A percentile compares a stretch with the other conserved stretches of the same genome.
These are phyloP conservation scores for Gloeopeniophorella convolvens DNA, from an alignment of 768 basidiomycete species.

Conservation along the genomic window DNA sequence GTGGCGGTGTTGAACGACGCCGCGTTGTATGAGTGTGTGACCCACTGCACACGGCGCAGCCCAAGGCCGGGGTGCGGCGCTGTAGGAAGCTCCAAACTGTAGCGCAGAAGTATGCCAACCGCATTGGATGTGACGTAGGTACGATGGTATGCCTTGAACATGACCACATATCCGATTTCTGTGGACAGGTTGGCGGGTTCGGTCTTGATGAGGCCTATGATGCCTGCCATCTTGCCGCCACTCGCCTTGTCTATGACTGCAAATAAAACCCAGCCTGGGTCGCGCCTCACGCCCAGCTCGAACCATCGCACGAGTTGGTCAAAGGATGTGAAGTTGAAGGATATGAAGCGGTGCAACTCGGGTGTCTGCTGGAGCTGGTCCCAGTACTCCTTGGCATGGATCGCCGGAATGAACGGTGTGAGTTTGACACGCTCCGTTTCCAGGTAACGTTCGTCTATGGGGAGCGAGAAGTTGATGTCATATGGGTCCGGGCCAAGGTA, in stretches of 20 bases:
- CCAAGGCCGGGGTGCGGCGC: constrained; percentile 30
- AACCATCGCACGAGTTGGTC: constrained; percentile 22
- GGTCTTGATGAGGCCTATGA: constrained; percentile 30
- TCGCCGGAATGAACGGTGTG: constrained; percentile 33
- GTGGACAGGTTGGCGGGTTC: constrained; percentile 1
- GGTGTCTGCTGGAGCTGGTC: constrained; percentile 22
- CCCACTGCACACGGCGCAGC: constrained; percentile 42
- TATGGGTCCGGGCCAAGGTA: constrained; percentile 27
- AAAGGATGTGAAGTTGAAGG: constrained; percentile 24
- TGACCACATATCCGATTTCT: constrained; percentile 10
- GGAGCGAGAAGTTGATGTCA: constrained; percentile 35
- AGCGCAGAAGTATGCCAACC: constrained; percentile 36
- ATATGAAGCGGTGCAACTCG: constrained; percentile 29
- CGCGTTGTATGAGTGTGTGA: constrained; percentile 32
- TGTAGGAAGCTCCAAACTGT: constrained; percentile 25
- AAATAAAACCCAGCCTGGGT: constrained; percentile 26
- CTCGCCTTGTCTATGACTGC: constrained; percentile 36
- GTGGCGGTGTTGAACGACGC: constrained; percentile 35
- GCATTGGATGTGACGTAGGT: constrained; percentile 23
- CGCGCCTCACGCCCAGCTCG: constrained; percentile 20
- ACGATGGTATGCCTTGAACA: constrained; percentile 8
- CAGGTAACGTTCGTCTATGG: constrained; percentile 27
- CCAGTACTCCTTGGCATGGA: constrained; percentile 30
- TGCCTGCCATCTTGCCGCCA: constrained; percentile 32
- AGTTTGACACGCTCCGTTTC: constrained; percentile 34